Base-by-base conservation (phyloP, 768 basidiomycete species). In the Termitomyces sp. region DNA sequence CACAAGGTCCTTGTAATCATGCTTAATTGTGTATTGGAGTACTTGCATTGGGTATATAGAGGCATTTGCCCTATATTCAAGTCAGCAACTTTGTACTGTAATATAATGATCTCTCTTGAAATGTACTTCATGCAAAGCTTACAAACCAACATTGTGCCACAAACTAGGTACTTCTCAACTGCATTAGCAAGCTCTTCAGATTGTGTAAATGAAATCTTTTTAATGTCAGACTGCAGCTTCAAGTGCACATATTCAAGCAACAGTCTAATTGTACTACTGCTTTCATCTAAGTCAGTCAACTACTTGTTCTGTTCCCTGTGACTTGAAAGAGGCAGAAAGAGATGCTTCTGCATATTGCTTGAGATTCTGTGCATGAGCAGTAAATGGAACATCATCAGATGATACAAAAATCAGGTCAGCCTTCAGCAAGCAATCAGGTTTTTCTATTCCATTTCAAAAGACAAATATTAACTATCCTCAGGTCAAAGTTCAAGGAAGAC, bases 111-210 rank as follows among this genome's bases (percentile, higher is more conserved):
- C 34, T 10, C 35, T 45, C 10, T 7, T 10, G 0, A 19, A 54
- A 54, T 57, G 28, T 39, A 61, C 60, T 49, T 53, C 57, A 61
- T 58, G 23, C 56, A 54, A 17, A 61, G 39, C 30, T 41, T 40
- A 28, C 59, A 61, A 25, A 55, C 43, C n/a, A 44, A 25, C 52
- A 61, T 61, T 4, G 57, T 57, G 34, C 41, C 32, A 21, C 27
- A 59, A 17, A 61, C 51, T 6, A 51, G 19, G 47, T 61, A 61
- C 28, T 61, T 61, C 25, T 61, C 60, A 3, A 48, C 57, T 8
- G 60, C 60, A 28, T 58, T 34, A 17, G 56, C 52, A 4, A 61
- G 49, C 9, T 35, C 47, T 10, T 49, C 32, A 10, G 56, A 50
- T 27, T 30, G n/a, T 11, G 7, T 10, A 25, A 59, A 50, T 30